phyloP scores from a whole-genome alignment of 192 early-diverging fungal genomes.

The Coemansia sp. region DNA sequence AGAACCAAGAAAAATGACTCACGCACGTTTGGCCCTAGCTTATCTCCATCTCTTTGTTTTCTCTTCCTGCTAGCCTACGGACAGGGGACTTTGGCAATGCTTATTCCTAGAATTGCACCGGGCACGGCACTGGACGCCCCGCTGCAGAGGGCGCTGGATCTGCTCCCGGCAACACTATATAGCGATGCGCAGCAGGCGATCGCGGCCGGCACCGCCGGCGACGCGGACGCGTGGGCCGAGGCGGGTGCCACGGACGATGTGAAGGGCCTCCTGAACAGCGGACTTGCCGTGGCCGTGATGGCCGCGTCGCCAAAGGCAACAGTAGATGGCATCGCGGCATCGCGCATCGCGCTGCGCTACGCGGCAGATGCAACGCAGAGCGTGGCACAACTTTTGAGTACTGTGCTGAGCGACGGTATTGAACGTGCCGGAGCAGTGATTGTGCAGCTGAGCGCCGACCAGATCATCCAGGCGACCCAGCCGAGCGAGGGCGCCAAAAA shows the following conservation, averaged over 20 bases:
- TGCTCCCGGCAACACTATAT: slow-evolving; percentile 16
- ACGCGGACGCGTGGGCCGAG: slow-evolving; percentile 13
- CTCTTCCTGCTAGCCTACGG: not conserved
- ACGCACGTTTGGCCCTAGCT: too few species aligned
- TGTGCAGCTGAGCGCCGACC: slow-evolving; percentile 18
- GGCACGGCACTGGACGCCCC: slow-evolving; percentile 4
- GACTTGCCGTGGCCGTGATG: slow-evolving; percentile 28
- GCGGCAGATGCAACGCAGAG: not conserved
- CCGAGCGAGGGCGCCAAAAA: not conserved
- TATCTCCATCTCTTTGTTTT: not conserved
- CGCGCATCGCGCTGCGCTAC: slow-evolving; percentile 38
- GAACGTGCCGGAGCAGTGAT: slow-evolving; percentile 25
- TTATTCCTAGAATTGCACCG: slow-evolving; percentile 33
- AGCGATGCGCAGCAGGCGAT: slow-evolving; percentile 14
- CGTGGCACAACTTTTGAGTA: slow-evolving; percentile 2
- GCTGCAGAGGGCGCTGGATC: slow-evolving; percentile 10
- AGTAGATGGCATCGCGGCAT: slow-evolving; percentile 1
- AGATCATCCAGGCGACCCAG: slow-evolving; percentile 17
- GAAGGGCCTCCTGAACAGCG: slow-evolving; percentile 31
- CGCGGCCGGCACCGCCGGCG: not conserved
- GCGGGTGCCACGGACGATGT: slow-evolving; percentile 9
- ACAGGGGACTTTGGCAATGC: too few species aligned
- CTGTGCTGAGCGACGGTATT: slow-evolving; percentile 11
- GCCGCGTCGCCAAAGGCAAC: not conserved
- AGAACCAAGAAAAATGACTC: too few species aligned